Evolutionary conservation across 1,139 yeast species (phyloP).

Genomic region (Starmera stellimalicola): DNA sequence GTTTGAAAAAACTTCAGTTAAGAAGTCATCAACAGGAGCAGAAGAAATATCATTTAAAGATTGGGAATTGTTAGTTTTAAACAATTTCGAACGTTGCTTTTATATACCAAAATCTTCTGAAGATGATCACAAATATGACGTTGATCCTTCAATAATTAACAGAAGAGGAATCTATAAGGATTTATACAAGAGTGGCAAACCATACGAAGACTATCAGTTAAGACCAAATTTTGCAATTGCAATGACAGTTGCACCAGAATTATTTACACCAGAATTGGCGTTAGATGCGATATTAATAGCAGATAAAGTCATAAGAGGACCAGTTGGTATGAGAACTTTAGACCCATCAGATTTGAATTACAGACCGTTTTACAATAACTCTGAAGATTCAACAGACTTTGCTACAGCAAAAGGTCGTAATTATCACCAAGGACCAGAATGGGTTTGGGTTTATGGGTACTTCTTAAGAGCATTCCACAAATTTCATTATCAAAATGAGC

Average conservation of each 20-base stretch:
- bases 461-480: constrained; percentile 66
- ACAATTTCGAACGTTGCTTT: constrained; percentile 69
- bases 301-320: constrained; percentile 70
- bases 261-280: constrained; percentile 59
- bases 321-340: constrained; percentile 83
- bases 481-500: constrained; percentile 36
- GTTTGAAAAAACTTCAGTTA: constrained; percentile 48
- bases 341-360: constrained; percentile 91
- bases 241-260: constrained; percentile 87
- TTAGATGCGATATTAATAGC: constrained; percentile 57
- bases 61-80: constrained; percentile 66
- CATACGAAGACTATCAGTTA: constrained; percentile 88
- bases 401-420: constrained; percentile 93
- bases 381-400: constrained; percentile 76
- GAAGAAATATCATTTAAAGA: constrained; percentile 38
- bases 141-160: constrained; percentile 61
- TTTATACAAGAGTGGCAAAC: constrained; percentile 67
- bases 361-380: constrained; percentile 77
- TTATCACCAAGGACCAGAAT: constrained; percentile 98
- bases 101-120: constrained; percentile 58
- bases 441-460: constrained; percentile 92
- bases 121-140: constrained; percentile 46
- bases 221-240: constrained; percentile 92
- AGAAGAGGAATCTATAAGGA: constrained; percentile 95
- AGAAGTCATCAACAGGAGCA: constrained; percentile 40